Evolutionary conservation across 371 early-diverging fungal genomes (phyloP).

Genomic region (Mucor velutinosus): DNA sequence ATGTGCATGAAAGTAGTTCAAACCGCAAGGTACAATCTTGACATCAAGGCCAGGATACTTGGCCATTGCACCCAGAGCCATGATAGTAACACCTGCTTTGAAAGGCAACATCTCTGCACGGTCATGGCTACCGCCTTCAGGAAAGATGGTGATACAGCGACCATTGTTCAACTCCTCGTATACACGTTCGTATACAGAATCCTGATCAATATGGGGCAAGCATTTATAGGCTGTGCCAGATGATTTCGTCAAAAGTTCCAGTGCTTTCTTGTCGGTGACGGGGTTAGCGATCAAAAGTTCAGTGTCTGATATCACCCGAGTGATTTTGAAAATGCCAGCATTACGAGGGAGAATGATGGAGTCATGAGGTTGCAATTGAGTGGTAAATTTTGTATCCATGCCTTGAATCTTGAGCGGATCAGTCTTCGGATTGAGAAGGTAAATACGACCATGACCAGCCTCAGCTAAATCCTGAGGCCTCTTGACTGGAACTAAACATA

Average conservation of each 20-base stretch:
- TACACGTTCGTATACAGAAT: slow-evolving; percentile 81
- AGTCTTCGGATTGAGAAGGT: slow-evolving; percentile 60
- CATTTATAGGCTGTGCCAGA: slow-evolving; percentile 76
- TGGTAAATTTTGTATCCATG: slow-evolving; percentile 68
- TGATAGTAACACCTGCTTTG: slow-evolving; percentile 81
- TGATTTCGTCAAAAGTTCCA: slow-evolving; percentile 58
- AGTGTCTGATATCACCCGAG: slow-evolving; percentile 80
- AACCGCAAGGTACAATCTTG: slow-evolving; percentile 91
- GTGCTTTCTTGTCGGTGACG: slow-evolving; percentile 67
- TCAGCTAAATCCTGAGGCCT: slow-evolving; percentile 87
- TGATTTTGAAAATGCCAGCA: slow-evolving; percentile 60
- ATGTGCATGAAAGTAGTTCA: slow-evolving; percentile 97
- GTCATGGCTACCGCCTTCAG: slow-evolving; percentile 98
- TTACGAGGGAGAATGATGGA: slow-evolving; percentile 63
- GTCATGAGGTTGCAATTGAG: slow-evolving; percentile 60
- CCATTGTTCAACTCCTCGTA: slow-evolving; percentile 78
- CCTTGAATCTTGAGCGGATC: slow-evolving; percentile 74
- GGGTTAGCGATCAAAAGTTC: slow-evolving; percentile 63
- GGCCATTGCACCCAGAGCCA: slow-evolving; percentile 96
- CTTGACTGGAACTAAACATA: slow-evolving; percentile 78
- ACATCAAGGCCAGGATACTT: slow-evolving; percentile 85
- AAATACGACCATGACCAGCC: slow-evolving; percentile 71
- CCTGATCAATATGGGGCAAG: slow-evolving; percentile 89
- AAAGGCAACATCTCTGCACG: slow-evolving; percentile 81
- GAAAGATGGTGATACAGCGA: slow-evolving; percentile 95